These are phyloP conservation scores for Cutaneotrichosporon sp. DNA, from an alignment of 1,284 basidiomycete genomes.

Conservation along the genomic window DNA sequence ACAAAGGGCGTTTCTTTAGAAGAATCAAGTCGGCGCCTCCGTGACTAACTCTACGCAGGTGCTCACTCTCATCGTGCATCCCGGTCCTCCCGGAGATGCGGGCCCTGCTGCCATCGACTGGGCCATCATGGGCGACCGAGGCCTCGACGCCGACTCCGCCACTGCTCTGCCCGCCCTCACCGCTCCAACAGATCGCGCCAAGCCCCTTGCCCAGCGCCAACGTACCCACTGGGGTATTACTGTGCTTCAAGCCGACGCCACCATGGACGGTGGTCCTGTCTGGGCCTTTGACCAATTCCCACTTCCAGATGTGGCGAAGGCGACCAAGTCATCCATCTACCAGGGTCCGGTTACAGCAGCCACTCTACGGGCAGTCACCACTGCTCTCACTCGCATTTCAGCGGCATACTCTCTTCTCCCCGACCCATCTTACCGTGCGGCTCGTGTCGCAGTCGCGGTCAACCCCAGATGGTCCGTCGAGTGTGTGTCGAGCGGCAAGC, in stretches of 20 bases:
- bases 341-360: conserved; percentile 47
- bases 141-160: conserved; percentile 34
- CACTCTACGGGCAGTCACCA: conserved; percentile 44
- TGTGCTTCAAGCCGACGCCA: conserved; percentile 50
- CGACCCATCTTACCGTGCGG: conserved; percentile 13
- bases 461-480: conserved; percentile 24
- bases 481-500: conserved; percentile 35
- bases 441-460: conserved; percentile 7
- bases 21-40: no score
- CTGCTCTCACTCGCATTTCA: conserved; percentile 46
- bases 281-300: conserved; percentile 53
- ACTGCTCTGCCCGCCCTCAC: conserved; percentile 38
- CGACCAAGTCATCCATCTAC: conserved; percentile 51
- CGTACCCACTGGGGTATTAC: conserved; percentile 50
- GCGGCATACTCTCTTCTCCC: conserved; percentile 4
- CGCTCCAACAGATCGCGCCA: conserved; percentile 19
- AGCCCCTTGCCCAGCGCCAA: conserved; percentile 20
- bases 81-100: conserved; percentile 52
- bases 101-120: conserved; percentile 52
- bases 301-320: conserved; percentile 32
- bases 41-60: conserved; percentile 25
- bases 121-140: conserved; percentile 50
- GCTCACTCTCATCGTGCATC: conserved; percentile 52
- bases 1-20: no score
- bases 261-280: conserved; percentile 51